Percentiles rank a stretch among this genome's conserved stretches.
Evolutionary conservation across 306 rosid genomes (phyloP).

Genomic region (Chamaecrista fasciculata): DNA sequence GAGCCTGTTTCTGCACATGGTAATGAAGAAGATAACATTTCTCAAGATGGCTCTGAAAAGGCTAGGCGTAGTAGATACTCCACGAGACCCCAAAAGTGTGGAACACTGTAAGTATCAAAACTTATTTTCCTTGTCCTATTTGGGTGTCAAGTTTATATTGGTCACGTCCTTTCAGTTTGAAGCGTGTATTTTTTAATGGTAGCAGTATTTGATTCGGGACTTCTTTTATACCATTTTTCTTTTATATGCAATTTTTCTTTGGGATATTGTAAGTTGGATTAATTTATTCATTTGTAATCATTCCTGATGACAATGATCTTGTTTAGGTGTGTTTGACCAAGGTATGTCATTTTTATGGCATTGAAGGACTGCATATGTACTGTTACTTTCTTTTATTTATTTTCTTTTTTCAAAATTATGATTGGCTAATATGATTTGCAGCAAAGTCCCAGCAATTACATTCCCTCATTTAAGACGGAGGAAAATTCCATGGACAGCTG

Average conservation of each 20-base stretch:
- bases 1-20: slow-evolving; percentile 34
- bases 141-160: slow-evolving; percentile 13
- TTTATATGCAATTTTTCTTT: background rate
- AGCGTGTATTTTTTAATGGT: background rate
- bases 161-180: slow-evolving; percentile 9
- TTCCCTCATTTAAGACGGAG: slow-evolving; percentile 37
- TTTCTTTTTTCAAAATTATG: too few relatives aligned
- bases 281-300: background rate
- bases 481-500: slow-evolving; percentile 50
- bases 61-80: slow-evolving; percentile 35
- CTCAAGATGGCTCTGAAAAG: slow-evolving; percentile 32
- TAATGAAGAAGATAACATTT: slow-evolving; percentile 23
- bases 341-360: background rate
- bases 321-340: background rate
- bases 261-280: background rate
- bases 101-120: slow-evolving; percentile 42
- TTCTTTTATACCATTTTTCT: background rate
- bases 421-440: slow-evolving; percentile 37
- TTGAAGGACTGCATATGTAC: slow-evolving; percentile 12
- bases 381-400: too few relatives aligned
- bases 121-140: slow-evolving; percentile 3
- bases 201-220: slow-evolving; percentile 4
- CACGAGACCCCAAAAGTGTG: slow-evolving; percentile 22
- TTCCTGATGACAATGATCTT: background rate
- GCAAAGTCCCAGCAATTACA: slow-evolving; percentile 36